phyloP scores from a whole-genome alignment of 805 yeast genomes.

The Teunomyces funiuensis region DNA sequence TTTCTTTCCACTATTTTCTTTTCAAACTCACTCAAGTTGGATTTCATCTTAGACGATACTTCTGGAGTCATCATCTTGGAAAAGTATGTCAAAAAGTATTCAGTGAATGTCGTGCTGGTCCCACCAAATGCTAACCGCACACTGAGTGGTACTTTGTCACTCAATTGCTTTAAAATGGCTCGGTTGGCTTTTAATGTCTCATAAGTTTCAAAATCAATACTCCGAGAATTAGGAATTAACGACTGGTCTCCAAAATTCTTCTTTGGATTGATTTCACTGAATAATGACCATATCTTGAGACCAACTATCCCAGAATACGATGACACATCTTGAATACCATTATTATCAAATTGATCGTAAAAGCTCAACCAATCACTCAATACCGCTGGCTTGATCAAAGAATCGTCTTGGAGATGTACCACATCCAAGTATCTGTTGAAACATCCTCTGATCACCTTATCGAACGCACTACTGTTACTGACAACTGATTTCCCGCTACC shows the following conservation, averaged over 20 bases:
- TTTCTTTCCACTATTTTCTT: conserved; percentile 34
- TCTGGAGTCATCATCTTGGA: conserved; percentile 32
- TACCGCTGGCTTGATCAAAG: conserved; percentile 55
- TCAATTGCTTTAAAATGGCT: conserved; percentile 31
- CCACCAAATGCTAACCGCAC: conserved; percentile 30
- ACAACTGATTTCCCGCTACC: conserved; percentile 37
- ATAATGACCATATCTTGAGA: conserved; percentile 61
- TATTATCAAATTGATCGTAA: conserved; percentile 54
- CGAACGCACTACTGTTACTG: conserved; percentile 45
- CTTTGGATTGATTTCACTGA: conserved; percentile 55
- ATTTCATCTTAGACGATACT: conserved; percentile 21
- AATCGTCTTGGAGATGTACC: conserved; percentile 61
- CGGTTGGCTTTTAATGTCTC: conserved; percentile 37
- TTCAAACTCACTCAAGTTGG: conserved; percentile 28
- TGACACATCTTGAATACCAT: conserved; percentile 43
- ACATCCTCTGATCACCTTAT: conserved; percentile 69
- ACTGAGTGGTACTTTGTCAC: conserved; percentile 27
- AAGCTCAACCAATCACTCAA: conserved; percentile 78
- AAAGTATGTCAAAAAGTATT: conserved; percentile 36
- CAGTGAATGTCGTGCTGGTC: conserved; percentile 22
- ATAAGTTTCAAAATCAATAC: conserved; percentile 37
- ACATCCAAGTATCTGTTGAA: conserved; percentile 63
- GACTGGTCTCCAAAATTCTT: conserved; percentile 13
- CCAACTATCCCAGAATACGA: conserved; percentile 59
- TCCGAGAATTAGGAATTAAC: conserved; percentile 32